Percentiles rank a stretch among this genome's conserved stretches.
Evolutionary conservation across 768 basidiomycete genomes (phyloP).

Genomic region (Mycena pura): DNA sequence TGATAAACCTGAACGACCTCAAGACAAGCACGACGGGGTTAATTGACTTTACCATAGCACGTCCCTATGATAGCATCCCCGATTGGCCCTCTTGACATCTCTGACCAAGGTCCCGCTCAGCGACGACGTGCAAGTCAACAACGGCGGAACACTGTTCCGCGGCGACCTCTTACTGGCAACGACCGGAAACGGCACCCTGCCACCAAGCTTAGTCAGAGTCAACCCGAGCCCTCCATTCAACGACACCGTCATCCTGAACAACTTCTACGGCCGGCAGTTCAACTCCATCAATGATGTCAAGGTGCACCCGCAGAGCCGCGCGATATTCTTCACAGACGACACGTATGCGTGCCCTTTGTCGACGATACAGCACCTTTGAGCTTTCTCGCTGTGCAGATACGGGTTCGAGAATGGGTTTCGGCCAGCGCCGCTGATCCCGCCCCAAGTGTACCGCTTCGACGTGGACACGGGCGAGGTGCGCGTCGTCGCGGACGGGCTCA

Average conservation of each 20-base stretch:
- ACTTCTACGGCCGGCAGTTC: slow-evolving; percentile 52
- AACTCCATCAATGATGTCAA: slow-evolving; percentile 55
- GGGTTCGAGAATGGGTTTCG: slow-evolving; percentile 46
- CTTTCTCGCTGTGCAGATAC: slow-evolving; percentile 34
- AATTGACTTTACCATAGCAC: slow-evolving; percentile 20
- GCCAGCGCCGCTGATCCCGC: slow-evolving; percentile 46
- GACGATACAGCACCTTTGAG: neutral
- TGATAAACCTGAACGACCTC: slow-evolving; percentile 32
- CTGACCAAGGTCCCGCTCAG: slow-evolving; percentile 26
- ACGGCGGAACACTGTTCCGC: slow-evolving; percentile 54
- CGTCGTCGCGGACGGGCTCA: slow-evolving; percentile 50
- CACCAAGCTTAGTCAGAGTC: slow-evolving; percentile 42
- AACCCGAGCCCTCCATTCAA: slow-evolving; percentile 47
- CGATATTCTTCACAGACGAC: slow-evolving; percentile 31
- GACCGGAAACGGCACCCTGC: slow-evolving; percentile 53
- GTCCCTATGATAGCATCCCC: neutral
- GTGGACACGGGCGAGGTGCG: slow-evolving; percentile 46
- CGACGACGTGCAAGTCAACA: slow-evolving; percentile 47
- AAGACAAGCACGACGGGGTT: slow-evolving; percentile 14
- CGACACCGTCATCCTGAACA: slow-evolving; percentile 48
- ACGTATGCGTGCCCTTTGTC: slow-evolving; percentile 38
- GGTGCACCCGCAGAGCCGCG: slow-evolving; percentile 37
- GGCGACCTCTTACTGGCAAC: slow-evolving; percentile 54
- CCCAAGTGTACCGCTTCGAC: slow-evolving; percentile 54
- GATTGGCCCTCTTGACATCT: slow-evolving; percentile 34